phyloP scores from a whole-genome alignment of 2,329 filamentous ascomycete genomes.

The Cercospora sojina region DNA sequence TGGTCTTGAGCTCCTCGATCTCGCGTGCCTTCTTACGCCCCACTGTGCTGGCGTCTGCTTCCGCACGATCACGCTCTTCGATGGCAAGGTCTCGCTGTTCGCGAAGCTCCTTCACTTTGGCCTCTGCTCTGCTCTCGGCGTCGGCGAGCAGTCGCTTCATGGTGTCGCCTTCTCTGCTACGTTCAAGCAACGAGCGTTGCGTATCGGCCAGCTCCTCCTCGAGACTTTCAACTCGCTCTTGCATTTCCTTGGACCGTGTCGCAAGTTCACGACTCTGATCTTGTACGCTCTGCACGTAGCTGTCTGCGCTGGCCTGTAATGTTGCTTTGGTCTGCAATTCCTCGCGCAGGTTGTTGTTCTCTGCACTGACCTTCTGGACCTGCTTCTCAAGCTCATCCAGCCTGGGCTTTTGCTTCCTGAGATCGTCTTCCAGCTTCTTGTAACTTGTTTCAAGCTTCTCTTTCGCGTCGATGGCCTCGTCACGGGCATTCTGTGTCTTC shows the following conservation, averaged over 20 bases:
- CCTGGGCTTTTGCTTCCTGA: conserved; percentile 55
- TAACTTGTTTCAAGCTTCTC: conserved; percentile 73
- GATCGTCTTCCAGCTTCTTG: conserved; percentile 68
- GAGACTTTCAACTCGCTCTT: conserved; percentile 75
- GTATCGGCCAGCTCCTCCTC: conserved; percentile 92
- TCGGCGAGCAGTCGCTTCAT: conserved; percentile 88
- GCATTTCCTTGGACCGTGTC: conserved; percentile 86
- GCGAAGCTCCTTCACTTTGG: conserved; percentile 82
- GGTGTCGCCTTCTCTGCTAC: conserved; percentile 87
- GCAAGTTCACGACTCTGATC: conserved; percentile 86
- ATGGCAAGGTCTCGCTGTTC: conserved; percentile 82
- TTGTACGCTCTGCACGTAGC: conserved; percentile 85
- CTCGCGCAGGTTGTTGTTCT: conserved; percentile 68
- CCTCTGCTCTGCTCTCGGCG: conserved; percentile 78
- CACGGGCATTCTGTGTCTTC: conserved; percentile 73
- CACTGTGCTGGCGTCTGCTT: conserved; percentile 81
- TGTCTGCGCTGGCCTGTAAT: conserved; percentile 82
- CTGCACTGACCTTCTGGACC: conserved; percentile 64
- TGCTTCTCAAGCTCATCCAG: conserved; percentile 75
- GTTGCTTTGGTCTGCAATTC: conserved; percentile 81
- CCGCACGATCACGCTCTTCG: conserved; percentile 89
- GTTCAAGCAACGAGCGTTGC: conserved; percentile 79
- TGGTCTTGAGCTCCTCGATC: conserved; percentile 78
- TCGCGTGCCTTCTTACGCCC: conserved; percentile 76
- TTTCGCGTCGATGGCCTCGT: conserved; percentile 69